Base-by-base conservation (phyloP, 306 rosid genomes). In the Glycine soja region DNA sequence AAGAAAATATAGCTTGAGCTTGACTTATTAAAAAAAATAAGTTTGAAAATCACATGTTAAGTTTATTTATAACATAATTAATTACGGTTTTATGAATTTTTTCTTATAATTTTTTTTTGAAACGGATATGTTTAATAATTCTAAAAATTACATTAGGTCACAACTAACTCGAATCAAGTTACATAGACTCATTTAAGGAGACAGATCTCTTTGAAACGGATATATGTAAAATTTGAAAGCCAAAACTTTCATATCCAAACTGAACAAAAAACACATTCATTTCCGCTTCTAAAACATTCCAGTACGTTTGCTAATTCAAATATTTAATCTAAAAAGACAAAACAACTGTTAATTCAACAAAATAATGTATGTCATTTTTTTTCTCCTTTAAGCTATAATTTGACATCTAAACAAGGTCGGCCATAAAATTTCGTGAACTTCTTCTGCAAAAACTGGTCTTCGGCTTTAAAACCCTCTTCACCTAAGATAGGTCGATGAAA, bases 401-500 rank as follows among this genome's bases (percentile, higher is more conserved):
- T 57, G 63, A 81, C 38, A 66, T 36, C 72, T 40, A 61, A 66
- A 82, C 51, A 59, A 42, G 69, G 52, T 74, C 43, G 63, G 18
- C 30, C 40, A 48, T 24, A 24, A 74, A 61, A 86, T 74, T 64
- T 10, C 76, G 58, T 56, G 70, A 47, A 58, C 71, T 30, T 79
- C 53, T 81, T 52, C 85, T 57, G 58, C 84, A 85, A 91, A 92
- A 38, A 94, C 84, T 76, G 86, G 83, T 75, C 76, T 43, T 74
- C 57, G n/a, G 71, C 83, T 70, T 15, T 19, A 45, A 87, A 81
- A 38, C 62, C 52, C 65, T 45, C 75, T 61, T 74, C 77, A 87
- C 64, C 76, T 93, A 42, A 95, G 92, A 90, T 93, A 95, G 24
- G 98, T 91, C 1, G 99, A 93, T 15, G 99, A 92, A 75, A 95